phyloP scores from a whole-genome alignment of 768 basidiomycete genomes.

The Neoboletus brunneissimus region DNA sequence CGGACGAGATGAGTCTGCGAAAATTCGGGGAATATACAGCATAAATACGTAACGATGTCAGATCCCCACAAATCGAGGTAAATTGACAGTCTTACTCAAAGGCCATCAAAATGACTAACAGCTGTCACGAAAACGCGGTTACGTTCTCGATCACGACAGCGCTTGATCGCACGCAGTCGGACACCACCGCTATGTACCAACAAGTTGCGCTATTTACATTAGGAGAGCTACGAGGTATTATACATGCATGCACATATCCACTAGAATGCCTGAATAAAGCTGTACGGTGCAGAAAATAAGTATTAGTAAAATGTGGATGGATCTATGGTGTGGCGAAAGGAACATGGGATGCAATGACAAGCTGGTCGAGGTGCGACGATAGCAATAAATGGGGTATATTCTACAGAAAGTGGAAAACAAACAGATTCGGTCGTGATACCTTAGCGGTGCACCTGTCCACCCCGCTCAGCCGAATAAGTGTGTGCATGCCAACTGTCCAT shows the following conservation, averaged over 20 bases:
- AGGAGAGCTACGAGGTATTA: slow-evolving; percentile 29
- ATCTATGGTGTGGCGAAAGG: slow-evolving; percentile 24
- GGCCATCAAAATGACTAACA: slow-evolving; percentile 32
- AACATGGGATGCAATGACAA: slow-evolving; percentile 16
- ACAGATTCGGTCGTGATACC: background rate
- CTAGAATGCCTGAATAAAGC: slow-evolving; percentile 35
- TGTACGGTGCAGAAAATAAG: slow-evolving; percentile 35
- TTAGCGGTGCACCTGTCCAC: slow-evolving; percentile 59
- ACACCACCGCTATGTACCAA: background rate
- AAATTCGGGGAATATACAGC: slow-evolving; percentile 12
- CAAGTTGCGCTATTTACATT: slow-evolving; percentile 32
- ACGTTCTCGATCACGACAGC: slow-evolving; percentile 12
- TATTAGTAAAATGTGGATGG: slow-evolving; percentile 34
- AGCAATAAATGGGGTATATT: slow-evolving; percentile 38
- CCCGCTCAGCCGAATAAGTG: slow-evolving; percentile 59
- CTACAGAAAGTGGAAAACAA: slow-evolving; percentile 18
- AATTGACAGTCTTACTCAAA: slow-evolving; percentile 31
- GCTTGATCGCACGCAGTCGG: background rate
- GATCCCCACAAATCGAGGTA: slow-evolving; percentile 30
- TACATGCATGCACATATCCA: slow-evolving; percentile 41
- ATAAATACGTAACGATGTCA: slow-evolving; percentile 27
- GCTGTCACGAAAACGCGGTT: slow-evolving; percentile 10
- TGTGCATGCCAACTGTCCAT: slow-evolving; percentile 59
- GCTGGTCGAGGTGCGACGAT: slow-evolving; percentile 23
- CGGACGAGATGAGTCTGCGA: slow-evolving; percentile 10